Evolutionary conservation across 495 filamentous ascomycete genomes (phyloP).

Genomic region (Penicillium coffeae): DNA sequence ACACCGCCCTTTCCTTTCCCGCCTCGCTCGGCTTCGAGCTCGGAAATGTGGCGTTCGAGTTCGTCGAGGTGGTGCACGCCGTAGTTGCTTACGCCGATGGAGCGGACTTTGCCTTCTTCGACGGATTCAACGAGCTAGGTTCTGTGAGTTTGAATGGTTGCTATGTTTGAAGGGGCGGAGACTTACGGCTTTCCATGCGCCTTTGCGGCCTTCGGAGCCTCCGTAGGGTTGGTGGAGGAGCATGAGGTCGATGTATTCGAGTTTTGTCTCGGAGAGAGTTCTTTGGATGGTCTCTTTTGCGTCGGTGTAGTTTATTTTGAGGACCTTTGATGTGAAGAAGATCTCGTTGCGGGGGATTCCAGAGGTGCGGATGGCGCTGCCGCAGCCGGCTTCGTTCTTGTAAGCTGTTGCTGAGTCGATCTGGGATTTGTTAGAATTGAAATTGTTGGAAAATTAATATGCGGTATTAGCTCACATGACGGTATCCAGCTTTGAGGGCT

Average conservation of each 20-base stretch:
- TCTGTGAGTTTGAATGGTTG: not conserved
- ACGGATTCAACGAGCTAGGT: slow-evolving; percentile 57
- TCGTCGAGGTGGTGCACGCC: slow-evolving; percentile 66
- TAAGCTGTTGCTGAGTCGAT: slow-evolving; percentile 66
- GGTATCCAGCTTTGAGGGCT: slow-evolving; percentile 63
- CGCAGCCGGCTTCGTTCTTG: slow-evolving; percentile 58
- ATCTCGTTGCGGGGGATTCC: slow-evolving; percentile 54
- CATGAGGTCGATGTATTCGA: slow-evolving; percentile 64
- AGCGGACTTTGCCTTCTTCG: slow-evolving; percentile 53
- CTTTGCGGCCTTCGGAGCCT: slow-evolving; percentile 53
- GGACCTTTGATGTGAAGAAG: slow-evolving; percentile 68
- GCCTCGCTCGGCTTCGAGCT: slow-evolving; percentile 13
- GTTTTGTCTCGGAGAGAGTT: slow-evolving; percentile 49
- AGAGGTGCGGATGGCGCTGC: slow-evolving; percentile 47
- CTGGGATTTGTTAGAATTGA: slow-evolving; percentile 2
- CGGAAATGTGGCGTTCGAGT: slow-evolving; percentile 32
- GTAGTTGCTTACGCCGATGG: slow-evolving; percentile 64
- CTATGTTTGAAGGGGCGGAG: not conserved
- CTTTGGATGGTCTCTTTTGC: slow-evolving; percentile 54
- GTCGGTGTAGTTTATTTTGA: slow-evolving; percentile 50
- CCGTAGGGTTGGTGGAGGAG: slow-evolving; percentile 65
- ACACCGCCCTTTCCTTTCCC: slow-evolving; percentile 47
- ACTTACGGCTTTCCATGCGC: slow-evolving; percentile 55
- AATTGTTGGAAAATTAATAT: not conserved
- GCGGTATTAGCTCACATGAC: slow-evolving; percentile 46